A percentile compares a stretch with the other conserved stretches of the same genome.
Conservation (phyloP, 2,329 filamentous ascomycete species). For the Emmonsiellopsis sp. region DNA sequence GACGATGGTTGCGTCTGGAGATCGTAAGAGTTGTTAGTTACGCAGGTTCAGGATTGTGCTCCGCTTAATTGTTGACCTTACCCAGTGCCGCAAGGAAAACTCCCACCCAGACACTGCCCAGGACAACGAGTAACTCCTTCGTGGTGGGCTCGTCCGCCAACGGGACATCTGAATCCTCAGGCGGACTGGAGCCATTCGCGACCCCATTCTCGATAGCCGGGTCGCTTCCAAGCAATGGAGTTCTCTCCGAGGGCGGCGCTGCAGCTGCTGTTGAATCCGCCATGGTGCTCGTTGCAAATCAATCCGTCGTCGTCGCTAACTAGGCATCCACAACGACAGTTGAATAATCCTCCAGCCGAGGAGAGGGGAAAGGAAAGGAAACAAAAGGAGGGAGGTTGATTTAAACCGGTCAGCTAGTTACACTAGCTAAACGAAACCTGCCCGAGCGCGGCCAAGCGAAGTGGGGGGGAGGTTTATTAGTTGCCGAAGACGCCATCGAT, state of each 20-base stretch:
- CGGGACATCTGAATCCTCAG: conserved; percentile 10
- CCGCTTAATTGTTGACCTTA: conserved; percentile 13
- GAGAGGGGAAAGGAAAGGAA: not conserved
- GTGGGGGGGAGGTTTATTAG: too few relatives aligned
- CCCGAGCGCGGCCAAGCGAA: too few relatives aligned
- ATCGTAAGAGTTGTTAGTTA: conserved; percentile 3
- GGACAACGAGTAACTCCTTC: conserved; percentile 38
- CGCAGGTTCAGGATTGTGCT: not conserved
- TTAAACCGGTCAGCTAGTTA: not conserved
- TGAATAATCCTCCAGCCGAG: not conserved
- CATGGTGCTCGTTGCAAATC: not conserved
- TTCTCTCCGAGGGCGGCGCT: conserved; percentile 8
- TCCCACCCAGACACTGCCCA: conserved; percentile 44
- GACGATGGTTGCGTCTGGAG: conserved; percentile 66
- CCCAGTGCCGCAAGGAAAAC: conserved; percentile 50
- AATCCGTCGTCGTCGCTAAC: not conserved
- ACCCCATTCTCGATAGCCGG: not conserved
- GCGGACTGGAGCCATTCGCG: not conserved
- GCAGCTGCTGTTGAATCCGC: not conserved
- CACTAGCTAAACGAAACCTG: too few relatives aligned
- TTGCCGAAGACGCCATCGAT: too few relatives aligned
- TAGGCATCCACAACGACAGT: not conserved
- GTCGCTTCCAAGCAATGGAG: conserved; percentile 9
- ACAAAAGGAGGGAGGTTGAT: not conserved
- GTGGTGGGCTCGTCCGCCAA: conserved; percentile 39